Conservation (phyloP, 257 asterid genomes). For the Orobanche coerulescens region DNA sequence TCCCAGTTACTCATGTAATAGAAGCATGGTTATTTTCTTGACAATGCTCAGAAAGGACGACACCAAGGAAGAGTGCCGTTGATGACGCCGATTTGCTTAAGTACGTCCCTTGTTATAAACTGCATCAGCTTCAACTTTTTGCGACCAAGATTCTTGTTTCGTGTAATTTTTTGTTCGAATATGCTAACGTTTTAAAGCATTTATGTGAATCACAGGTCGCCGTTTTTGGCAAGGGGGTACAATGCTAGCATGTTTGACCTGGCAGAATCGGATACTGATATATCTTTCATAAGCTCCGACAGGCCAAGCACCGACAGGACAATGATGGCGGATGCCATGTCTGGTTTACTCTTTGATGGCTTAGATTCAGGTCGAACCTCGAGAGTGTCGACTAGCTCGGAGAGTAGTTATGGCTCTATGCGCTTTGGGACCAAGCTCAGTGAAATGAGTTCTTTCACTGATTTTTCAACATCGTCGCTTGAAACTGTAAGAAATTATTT, state of each 20-base stretch:
- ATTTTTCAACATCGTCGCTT: slow-evolving; percentile 51
- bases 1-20: not conserved
- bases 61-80: slow-evolving; percentile 22
- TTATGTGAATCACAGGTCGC: slow-evolving; percentile 33
- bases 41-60: slow-evolving; percentile 30
- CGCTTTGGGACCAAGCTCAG: slow-evolving; percentile 34
- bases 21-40: not conserved
- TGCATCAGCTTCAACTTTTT: not conserved
- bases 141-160: not conserved
- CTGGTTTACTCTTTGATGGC: slow-evolving; percentile 26
- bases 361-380: slow-evolving; percentile 36
- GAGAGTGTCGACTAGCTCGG: slow-evolving; percentile 55
- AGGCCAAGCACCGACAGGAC: slow-evolving; percentile 50
- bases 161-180: not conserved
- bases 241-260: slow-evolving; percentile 32
- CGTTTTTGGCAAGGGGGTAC: slow-evolving; percentile 33
- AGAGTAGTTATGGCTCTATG: slow-evolving; percentile 44
- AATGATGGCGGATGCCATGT: slow-evolving; percentile 29
- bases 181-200: not conserved
- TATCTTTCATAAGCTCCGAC: slow-evolving; percentile 58
- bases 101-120: slow-evolving; percentile 22
- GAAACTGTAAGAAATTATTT: slow-evolving; percentile 49
- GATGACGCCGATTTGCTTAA: slow-evolving; percentile 34
- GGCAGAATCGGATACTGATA: slow-evolving; percentile 42
- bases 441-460: slow-evolving; percentile 41